Evolutionary conservation across 768 basidiomycete genomes (phyloP), one percentile per base, ranked within the genome.

Genomic region (Basidioascus undulatus): DNA sequence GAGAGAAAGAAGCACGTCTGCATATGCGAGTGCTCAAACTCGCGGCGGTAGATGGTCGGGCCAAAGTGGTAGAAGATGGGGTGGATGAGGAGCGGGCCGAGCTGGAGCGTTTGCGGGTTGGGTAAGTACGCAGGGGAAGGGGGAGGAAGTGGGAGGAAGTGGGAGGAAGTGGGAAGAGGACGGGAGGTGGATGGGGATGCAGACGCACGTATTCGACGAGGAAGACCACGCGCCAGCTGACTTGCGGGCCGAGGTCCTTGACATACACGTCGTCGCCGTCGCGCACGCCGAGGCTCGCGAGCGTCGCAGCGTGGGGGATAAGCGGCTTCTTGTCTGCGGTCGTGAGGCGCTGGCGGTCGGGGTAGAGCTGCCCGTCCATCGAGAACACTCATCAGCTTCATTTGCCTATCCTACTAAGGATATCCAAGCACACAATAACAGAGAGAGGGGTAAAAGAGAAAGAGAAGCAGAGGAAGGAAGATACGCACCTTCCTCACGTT

Each of bases 171-270:
- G 16, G 5, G 31, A 15, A 21, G 42, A 28, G 12, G 21, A 10
- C 9, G 38, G 28, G 41, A 41, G 42, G 16, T 24, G 19, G 28
- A 19, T 9, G 57, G 32, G 32, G 37, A 33, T 9, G 21, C 3
- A 0, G 1, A 59, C 84, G 53, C 60, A 87, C 87, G 53, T 96
- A 98, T 87, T 98, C 92, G 38, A 78, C 62, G 37, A 94, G 55
- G 57, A 83, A 94, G 47, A 21, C 19, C 13, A 26, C 5, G n/a
- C 34, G 31, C 31, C 40, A 39, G 25, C 71, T 67, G 34, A 89
- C 62, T 57, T 98, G 92, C 6, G 76, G 68, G 0, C 92, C 92
- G 24, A 96, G 61, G 58, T 96, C 92, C 58, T 92, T 92, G 44
- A 86, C 65, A 28, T 66, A 58, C 28, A 96, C 51, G 44, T 74